Base-by-base conservation (phyloP, 2,329 filamentous ascomycete genomes). In the Penicillium rolfsii region DNA sequence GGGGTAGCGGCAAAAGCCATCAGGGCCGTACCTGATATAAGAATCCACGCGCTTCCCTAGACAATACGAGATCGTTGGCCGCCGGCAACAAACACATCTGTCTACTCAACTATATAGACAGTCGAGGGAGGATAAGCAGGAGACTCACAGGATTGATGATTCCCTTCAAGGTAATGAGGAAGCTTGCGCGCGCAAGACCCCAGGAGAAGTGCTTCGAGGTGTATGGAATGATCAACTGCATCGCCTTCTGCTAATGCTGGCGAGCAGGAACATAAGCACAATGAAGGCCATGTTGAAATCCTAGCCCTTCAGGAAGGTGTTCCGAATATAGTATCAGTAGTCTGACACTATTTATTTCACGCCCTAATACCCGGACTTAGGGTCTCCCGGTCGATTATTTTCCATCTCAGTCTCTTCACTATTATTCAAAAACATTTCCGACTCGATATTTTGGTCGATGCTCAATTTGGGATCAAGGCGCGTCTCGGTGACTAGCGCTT, bases 161-260 rank as follows among this genome's bases (percentile, higher is more conserved):
- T 7, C 50, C 50, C 7, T 52, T 52, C 35, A 52, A 28, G 14
- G 50, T 52, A 26, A 52, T 40, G 19, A 52, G 50, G 50, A 52
- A 52, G 50, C 50, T 52, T 12, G 50, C 50, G 5, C 50, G 50
- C 7, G 50, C 12, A 5, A 52, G 40, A 40, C 50, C 40, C 50
- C 50, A 52, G 5, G 36, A 52, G 12, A 52, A 52, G 36, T 35
- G 50, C 33, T 52, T 52, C 33, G 50, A 52, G 19, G 50, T 35
- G 24, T 52, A 52, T 26, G 22, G 50, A 8, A 52, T 52, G 33
- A 52, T 52, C 33, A 52, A 4, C 14, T 38, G 33, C 6, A 52
- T 7, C 4, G 50, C 50, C 14, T 52, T 19, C 26, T 36, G 24
- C 50, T 40, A 35, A 52, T 52, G 16, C 50, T 40, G 11, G 50